Evolutionary conservation across 2,329 filamentous ascomycete genomes (phyloP).

Genomic region (Aspergillus sp.): DNA sequence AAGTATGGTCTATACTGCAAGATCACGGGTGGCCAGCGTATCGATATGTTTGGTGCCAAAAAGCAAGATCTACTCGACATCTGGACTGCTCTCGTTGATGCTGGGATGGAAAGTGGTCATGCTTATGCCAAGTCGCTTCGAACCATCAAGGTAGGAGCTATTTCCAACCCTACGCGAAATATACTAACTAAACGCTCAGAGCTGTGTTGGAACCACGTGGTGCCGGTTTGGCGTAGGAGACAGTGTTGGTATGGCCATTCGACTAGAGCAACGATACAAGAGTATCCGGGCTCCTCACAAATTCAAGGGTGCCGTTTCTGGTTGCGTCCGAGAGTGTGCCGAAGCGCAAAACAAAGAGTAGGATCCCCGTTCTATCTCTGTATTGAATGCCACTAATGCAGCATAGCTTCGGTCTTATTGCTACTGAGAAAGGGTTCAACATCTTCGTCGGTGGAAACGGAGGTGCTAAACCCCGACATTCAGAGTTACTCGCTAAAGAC

Average conservation of each 20-base stretch:
- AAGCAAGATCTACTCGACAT: constrained; percentile 83
- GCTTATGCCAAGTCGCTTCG: constrained; percentile 86
- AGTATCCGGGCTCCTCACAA: constrained; percentile 87
- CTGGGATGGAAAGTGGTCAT: constrained; percentile 86
- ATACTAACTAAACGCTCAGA: constrained; percentile 42
- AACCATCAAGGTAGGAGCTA: constrained; percentile 66
- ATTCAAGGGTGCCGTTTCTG: constrained; percentile 85
- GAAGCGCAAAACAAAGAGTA: constrained; percentile 91
- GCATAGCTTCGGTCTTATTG: constrained; percentile 78
- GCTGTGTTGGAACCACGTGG: constrained; percentile 88
- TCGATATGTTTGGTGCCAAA: constrained; percentile 88
- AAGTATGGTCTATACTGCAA: constrained; percentile 85
- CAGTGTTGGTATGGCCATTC: constrained; percentile 85
- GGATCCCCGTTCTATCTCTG: neutral
- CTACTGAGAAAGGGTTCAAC: constrained; percentile 91
- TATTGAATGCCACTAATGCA: constrained; percentile 10
- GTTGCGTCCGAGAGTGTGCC: constrained; percentile 89
- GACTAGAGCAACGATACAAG: constrained; percentile 88
- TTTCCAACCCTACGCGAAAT: neutral
- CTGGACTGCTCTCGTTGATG: constrained; percentile 77
- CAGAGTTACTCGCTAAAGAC: constrained; percentile 81
- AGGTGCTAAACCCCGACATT: constrained; percentile 79
- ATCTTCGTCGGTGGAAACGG: constrained; percentile 89
- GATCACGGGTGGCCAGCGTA: constrained; percentile 87
- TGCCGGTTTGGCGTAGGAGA: constrained; percentile 87